Conservation (phyloP, 176 grass and related monocot species). For the Sorghum bicolor region DNA sequence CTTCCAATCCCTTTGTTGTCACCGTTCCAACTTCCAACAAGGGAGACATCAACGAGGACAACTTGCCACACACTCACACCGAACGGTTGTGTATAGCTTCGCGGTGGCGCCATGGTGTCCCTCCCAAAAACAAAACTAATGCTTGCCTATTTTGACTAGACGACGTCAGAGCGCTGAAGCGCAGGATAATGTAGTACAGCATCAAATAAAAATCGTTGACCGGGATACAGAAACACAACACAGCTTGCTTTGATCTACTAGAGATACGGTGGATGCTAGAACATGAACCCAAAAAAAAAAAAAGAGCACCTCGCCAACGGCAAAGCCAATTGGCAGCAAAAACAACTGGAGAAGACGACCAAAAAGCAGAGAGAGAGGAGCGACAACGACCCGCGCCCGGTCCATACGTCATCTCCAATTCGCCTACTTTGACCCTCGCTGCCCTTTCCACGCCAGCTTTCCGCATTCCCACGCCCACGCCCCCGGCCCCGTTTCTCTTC, state of each 20-base stretch:
- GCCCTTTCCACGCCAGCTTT: slow-evolving; percentile 10
- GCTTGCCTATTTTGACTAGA: neutral
- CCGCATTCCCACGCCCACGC: slow-evolving; percentile 13
- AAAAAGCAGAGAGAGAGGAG: neutral
- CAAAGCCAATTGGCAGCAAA: neutral
- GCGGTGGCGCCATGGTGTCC: neutral
- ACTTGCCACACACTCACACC: neutral
- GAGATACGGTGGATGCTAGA: neutral
- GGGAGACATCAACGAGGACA: too few relatives aligned
- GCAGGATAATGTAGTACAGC: neutral
- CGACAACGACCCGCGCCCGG: slow-evolving; percentile 25
- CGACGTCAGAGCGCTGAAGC: neutral
- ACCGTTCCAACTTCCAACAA: too few relatives aligned
- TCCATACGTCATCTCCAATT: slow-evolving; percentile 37
- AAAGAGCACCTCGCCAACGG: neutral
- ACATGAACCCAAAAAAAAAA: neutral
- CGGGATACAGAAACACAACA: neutral
- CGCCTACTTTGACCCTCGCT: slow-evolving; percentile 29
- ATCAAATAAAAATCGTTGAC: neutral
- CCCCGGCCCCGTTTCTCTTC: neutral
- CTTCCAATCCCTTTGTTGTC: too few relatives aligned
- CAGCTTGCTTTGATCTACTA: neutral
- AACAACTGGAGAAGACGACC: neutral
- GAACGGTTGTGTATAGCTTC: neutral
- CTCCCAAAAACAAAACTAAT: neutral